These are phyloP conservation scores for Fusarium veterinarium DNA, from an alignment of 2,329 filamentous ascomycete species.

Conservation along the genomic window DNA sequence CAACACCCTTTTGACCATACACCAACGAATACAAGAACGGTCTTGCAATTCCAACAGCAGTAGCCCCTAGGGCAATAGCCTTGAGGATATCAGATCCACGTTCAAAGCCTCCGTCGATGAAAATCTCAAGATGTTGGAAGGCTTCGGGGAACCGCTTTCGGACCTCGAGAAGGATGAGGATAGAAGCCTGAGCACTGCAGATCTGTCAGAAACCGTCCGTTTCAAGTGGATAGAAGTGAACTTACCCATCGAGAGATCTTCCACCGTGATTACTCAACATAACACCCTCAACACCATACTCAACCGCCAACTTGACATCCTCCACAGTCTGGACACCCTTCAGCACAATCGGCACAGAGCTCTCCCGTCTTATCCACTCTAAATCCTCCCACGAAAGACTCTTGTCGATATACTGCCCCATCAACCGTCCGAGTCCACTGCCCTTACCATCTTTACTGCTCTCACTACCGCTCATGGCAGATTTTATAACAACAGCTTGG, in stretches of 20 bases:
- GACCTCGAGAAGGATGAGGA: constrained; percentile 64
- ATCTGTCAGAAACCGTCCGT: neutral
- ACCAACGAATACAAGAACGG: constrained; percentile 64
- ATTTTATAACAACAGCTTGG: constrained; percentile 55
- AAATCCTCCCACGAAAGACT: constrained; percentile 64
- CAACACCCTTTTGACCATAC: constrained; percentile 65
- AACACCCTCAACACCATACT: constrained; percentile 64
- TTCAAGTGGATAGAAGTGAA: fast-evolving
- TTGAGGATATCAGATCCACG: constrained; percentile 67
- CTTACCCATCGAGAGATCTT: constrained; percentile 62
- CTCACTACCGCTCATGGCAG: constrained; percentile 54
- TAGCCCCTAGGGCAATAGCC: constrained; percentile 63
- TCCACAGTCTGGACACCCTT: constrained; percentile 68
- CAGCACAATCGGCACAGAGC: constrained; percentile 62
- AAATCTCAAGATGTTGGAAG: constrained; percentile 62
- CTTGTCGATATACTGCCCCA: constrained; percentile 63
- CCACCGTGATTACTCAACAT: constrained; percentile 70
- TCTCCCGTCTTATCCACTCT: constrained; percentile 60
- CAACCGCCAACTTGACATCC: constrained; percentile 63
- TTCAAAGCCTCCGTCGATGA: constrained; percentile 64
- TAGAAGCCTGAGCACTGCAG: constrained; percentile 54
- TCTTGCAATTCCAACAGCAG: constrained; percentile 64
- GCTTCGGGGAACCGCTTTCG: constrained; percentile 61
- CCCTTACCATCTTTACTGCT: constrained; percentile 63
- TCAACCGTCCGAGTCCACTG: constrained; percentile 63